A percentile compares a stretch with the other conserved stretches of the same genome.
Evolutionary conservation across 1,284 basidiomycete species (phyloP).

Genomic region (Papiliotrema nemorosa): DNA sequence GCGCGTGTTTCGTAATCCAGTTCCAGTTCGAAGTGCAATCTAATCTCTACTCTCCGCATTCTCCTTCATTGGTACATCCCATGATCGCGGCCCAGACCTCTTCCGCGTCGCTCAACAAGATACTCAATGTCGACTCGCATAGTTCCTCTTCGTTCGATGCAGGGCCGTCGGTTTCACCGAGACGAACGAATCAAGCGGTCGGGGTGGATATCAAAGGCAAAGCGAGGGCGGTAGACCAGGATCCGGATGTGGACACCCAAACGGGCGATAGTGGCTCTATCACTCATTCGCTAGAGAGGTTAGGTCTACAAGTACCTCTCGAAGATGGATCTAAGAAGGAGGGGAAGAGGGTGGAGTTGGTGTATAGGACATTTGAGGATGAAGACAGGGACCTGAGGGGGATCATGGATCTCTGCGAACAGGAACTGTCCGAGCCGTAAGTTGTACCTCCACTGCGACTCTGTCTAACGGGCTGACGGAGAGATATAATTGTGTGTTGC

Average conservation of each 20-base stretch:
- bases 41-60: no score
- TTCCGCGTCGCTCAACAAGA: no score
- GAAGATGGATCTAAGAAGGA: not conserved
- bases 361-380: constrained; percentile 27
- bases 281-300: not conserved
- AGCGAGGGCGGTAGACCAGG: not conserved
- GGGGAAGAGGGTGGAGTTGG: constrained; percentile 12
- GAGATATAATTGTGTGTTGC: constrained; percentile 12
- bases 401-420: constrained; percentile 83
- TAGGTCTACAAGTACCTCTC: not conserved
- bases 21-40: no score
- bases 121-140: no score
- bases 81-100: no score
- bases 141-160: no score
- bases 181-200: no score
- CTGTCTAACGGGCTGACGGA: not conserved
- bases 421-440: constrained; percentile 91
- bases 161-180: no score
- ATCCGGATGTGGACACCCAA: no score
- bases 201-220: not conserved
- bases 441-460: constrained; percentile 49
- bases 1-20: no score
- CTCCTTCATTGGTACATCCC: no score
- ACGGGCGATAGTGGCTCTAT: no score
- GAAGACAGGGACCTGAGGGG: constrained; percentile 69